A percentile compares a stretch with the other conserved stretches of the same genome.
Evolutionary conservation across 1,139 yeast genomes (phyloP).

Genomic region (Scheffersomyces stambukii): DNA sequence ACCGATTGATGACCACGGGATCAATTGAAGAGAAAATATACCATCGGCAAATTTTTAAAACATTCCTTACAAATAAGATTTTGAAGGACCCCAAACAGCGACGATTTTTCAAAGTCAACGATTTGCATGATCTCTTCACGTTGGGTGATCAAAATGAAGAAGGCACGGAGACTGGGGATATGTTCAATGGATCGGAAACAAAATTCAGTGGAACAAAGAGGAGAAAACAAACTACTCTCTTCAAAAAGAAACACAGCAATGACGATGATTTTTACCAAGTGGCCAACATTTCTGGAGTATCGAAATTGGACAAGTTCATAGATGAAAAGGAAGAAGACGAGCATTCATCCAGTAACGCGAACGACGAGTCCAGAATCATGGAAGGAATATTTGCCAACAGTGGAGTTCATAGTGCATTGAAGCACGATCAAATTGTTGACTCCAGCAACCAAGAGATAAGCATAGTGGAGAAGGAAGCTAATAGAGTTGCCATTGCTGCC

Average conservation of each 20-base stretch:
- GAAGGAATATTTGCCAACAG: constrained; percentile 68
- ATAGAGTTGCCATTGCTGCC: constrained; percentile 72
- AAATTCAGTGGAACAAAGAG: constrained; percentile 25
- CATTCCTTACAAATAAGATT: constrained; percentile 87
- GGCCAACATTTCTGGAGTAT: constrained; percentile 50
- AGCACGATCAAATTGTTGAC: constrained; percentile 75
- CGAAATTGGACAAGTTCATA: constrained; percentile 48
- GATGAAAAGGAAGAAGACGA: constrained; percentile 26
- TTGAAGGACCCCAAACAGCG: constrained; percentile 94
- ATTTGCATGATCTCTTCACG: constrained; percentile 83
- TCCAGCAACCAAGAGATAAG: constrained; percentile 47
- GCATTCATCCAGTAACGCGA: constrained; percentile 3
- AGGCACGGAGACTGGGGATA: constrained; percentile 63
- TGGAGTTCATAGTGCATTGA: constrained; percentile 72
- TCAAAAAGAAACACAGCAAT: constrained; percentile 24
- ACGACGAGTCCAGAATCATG: constrained; percentile 58
- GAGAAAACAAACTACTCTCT: constrained; percentile 21
- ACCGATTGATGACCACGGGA: constrained; percentile 89
- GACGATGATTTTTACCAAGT: constrained; percentile 57
- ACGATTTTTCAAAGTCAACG: constrained; percentile 87
- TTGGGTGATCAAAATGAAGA: constrained; percentile 70
- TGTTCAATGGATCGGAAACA: constrained; percentile 54
- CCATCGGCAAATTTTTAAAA: constrained; percentile 94
- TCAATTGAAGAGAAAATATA: constrained; percentile 95
- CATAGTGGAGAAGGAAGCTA: constrained; percentile 72